Evolutionary conservation across 1,284 basidiomycete genomes (phyloP).

Genomic region (Schizopora paradoxa): DNA sequence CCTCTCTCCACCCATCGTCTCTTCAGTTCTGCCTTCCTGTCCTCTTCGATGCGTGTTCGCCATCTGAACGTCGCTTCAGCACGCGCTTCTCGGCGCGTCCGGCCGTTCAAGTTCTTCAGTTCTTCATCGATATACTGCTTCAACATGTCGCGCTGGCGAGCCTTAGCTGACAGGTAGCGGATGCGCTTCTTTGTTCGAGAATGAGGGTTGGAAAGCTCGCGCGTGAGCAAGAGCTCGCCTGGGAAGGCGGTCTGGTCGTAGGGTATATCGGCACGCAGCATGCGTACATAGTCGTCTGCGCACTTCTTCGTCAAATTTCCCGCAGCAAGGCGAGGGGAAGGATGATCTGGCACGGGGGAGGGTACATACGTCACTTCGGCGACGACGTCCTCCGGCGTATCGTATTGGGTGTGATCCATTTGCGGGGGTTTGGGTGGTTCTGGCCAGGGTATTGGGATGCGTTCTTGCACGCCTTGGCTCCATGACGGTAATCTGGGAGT

Average conservation of each 20-base stretch:
- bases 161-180: constrained; percentile 59
- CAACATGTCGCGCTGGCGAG: constrained; percentile 43
- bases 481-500: constrained; percentile 49
- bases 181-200: constrained; percentile 72
- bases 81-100: constrained; percentile 51
- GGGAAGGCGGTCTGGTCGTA: constrained; percentile 47
- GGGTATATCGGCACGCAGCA: constrained; percentile 37
- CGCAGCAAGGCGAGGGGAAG: no score
- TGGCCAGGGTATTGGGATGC: constrained; percentile 64
- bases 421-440: constrained; percentile 36
- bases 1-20: constrained; percentile 36
- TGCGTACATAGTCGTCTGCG: constrained; percentile 55
- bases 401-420: constrained; percentile 14
- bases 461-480: constrained; percentile 31
- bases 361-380: constrained; percentile 15
- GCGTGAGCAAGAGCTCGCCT: constrained; percentile 57
- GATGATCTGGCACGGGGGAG: constrained; percentile 1
- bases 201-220: constrained; percentile 74
- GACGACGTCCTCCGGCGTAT: constrained; percentile 9
- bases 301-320: background rate
- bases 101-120: constrained; percentile 44
- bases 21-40: constrained; percentile 55
- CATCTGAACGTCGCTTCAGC: constrained; percentile 72
- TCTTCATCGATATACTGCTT: constrained; percentile 51
- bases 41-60: constrained; percentile 50